Base-by-base conservation (phyloP, 352 stramenopile species). In the Thalassiosira mediterranea region DNA sequence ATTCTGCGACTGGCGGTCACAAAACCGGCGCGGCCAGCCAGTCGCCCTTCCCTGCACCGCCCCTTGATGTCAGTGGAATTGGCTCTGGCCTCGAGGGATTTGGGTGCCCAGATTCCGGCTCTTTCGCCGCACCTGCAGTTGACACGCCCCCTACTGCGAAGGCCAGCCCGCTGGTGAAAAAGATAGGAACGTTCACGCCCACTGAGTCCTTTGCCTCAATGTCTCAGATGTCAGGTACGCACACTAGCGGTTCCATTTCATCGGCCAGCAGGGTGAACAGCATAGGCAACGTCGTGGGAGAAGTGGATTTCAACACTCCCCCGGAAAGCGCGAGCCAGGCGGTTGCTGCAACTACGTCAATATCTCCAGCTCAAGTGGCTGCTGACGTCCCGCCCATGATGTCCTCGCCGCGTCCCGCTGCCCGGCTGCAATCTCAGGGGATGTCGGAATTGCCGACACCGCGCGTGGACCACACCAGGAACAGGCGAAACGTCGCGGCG, bases 161-260 rank as follows among this genome's bases (percentile, higher is more conserved):
- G 47, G 29, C 44, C n/a, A n/a, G n/a, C n/a, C n/a, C 59, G 40
- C 32, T 61, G 15, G 71, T 80, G 21, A 80, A 66, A 40, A 54
- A 47, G 17, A 80, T 80, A 63, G 71, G 71, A 15, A 63, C 57
- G 19, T 80, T 80, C 17, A 66, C 58, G 23, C 71, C 71, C 13
- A 57, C 71, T 2, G 62, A 80, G 48, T 75, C 62, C 21, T 80
- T 80, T 34, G 52, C 46, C 46, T 71, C 71, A 5, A 61, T 80
- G 37, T n/a, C n/a, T n/a, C n/a, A n/a, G 19, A n/a, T n/a, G n/a
- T n/a, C n/a, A n/a, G n/a, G n/a, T n/a, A n/a, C n/a, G n/a, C n/a
- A n/a, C n/a, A n/a, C n/a, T n/a, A n/a, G n/a, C n/a, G n/a, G n/a
- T n/a, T n/a, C n/a, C n/a, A n/a, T n/a, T n/a, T n/a, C n/a, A n/a